phyloP scores from a whole-genome alignment of 2,329 filamentous ascomycete genomes.

The Tolypocladium inflatum region DNA sequence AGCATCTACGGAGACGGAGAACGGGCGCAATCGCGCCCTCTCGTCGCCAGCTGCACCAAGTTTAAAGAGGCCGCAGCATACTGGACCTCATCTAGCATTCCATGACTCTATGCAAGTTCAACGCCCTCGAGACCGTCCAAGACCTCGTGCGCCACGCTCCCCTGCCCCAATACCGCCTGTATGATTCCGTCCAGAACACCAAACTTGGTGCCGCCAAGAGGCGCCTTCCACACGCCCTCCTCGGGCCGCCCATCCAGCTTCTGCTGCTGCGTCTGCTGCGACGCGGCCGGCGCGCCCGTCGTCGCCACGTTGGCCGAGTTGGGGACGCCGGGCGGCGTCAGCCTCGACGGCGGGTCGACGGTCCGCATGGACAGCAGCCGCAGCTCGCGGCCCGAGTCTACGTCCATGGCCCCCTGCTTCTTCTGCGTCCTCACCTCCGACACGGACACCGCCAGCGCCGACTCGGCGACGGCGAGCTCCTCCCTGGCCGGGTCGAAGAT shows the following conservation, averaged over 20 bases:
- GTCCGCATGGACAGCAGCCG: slow-evolving; percentile 61
- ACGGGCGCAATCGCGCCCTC: background rate
- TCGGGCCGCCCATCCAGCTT: slow-evolving; percentile 42
- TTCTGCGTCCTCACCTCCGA: slow-evolving; percentile 31
- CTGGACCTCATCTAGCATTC: background rate
- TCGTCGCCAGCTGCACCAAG: background rate
- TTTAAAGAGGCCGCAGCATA: background rate
- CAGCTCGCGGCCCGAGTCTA: slow-evolving; percentile 36
- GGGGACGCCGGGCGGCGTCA: slow-evolving; percentile 62
- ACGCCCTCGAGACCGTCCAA: slow-evolving; percentile 72
- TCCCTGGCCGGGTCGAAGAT: slow-evolving; percentile 90
- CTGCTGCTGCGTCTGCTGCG: slow-evolving; percentile 22
- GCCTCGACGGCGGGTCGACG: slow-evolving; percentile 62
- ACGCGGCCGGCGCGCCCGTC: slow-evolving; percentile 22
- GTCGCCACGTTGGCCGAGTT: slow-evolving; percentile 52
- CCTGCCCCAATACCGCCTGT: slow-evolving; percentile 63
- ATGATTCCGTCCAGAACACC: slow-evolving; percentile 64
- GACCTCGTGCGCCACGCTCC: slow-evolving; percentile 79
- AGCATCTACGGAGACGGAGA: background rate
- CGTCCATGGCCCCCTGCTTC: slow-evolving; percentile 25
- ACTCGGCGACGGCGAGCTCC: slow-evolving; percentile 87
- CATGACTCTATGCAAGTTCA: slow-evolving; percentile 45
- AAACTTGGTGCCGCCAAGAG: slow-evolving; percentile 73
- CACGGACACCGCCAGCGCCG: slow-evolving; percentile 77
- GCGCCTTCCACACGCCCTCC: slow-evolving; percentile 78